Percentiles rank a stretch among this genome's conserved stretches.
Evolutionary conservation across 768 basidiomycete genomes (phyloP).

Genomic region (Calocybe indica): DNA sequence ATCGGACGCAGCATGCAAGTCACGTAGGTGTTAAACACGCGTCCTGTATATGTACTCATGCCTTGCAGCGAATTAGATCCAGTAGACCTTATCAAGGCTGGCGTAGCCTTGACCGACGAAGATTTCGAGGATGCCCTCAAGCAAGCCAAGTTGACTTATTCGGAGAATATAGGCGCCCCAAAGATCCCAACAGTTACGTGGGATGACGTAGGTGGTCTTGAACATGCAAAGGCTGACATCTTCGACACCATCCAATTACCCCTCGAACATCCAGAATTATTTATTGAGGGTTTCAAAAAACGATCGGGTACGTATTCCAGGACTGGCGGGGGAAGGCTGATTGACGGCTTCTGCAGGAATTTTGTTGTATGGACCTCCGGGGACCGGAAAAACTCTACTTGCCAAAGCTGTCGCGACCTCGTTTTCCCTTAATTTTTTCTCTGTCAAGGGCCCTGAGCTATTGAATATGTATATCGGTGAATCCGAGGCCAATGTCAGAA

Average conservation of each 20-base stretch:
- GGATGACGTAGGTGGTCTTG: slow-evolving; percentile 96
- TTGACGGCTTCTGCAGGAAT: slow-evolving; percentile 48
- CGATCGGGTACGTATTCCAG: slow-evolving; percentile 65
- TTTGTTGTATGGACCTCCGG: slow-evolving; percentile 90
- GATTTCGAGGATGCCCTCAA: slow-evolving; percentile 74
- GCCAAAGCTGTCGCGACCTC: slow-evolving; percentile 97
- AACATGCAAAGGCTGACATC: slow-evolving; percentile 84
- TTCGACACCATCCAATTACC: slow-evolving; percentile 94
- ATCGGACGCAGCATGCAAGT: slow-evolving; percentile 36
- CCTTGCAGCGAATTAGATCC: slow-evolving; percentile 15
- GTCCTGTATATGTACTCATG: slow-evolving; percentile 1
- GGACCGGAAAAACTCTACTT: slow-evolving; percentile 91
- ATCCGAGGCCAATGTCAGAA: slow-evolving; percentile 94
- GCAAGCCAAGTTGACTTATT: slow-evolving; percentile 71
- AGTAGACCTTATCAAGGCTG: slow-evolving; percentile 26
- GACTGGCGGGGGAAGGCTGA: neutral
- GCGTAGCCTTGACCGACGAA: slow-evolving; percentile 39
- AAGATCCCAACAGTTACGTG: slow-evolving; percentile 93
- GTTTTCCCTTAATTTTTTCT: slow-evolving; percentile 92
- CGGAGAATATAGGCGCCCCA: slow-evolving; percentile 93
- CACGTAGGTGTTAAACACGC: slow-evolving; percentile 23
- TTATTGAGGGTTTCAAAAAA: slow-evolving; percentile 89
- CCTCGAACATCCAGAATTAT: slow-evolving; percentile 84
- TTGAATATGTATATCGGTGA: slow-evolving; percentile 99
- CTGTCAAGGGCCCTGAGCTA: slow-evolving; percentile 94